Evolutionary conservation across 208 protist genomes (phyloP), one percentile per base, ranked within the genome.

Genomic region (Acanthamoeba divionensis): DNA sequence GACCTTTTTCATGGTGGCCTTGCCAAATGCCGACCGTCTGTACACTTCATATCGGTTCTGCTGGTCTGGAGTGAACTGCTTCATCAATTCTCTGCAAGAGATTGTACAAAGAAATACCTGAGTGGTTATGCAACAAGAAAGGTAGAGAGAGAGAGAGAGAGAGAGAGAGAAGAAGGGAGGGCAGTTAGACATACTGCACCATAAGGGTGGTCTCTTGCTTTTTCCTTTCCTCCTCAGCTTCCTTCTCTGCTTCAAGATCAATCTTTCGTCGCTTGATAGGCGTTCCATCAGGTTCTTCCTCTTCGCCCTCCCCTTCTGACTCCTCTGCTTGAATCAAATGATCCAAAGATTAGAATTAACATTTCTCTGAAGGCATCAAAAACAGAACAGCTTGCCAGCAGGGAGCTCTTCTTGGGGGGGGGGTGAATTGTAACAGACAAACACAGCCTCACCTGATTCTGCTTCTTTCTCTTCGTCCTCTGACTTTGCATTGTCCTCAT

Each of bases 21-120:
- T 82, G 3, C 69, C 54, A 18, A 93, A 90, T 50, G 63, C 85
- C 21, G 89, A 91, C 24, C 91, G 54, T 71, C 82, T 63, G 41
- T 93, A 93, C 33, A 47, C 90, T 75, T 93, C 91, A 15, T 91
- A 93, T n/a, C 91, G 65, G 55, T 69, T 87, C 36, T 85, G 48
- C 80, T 93, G 91, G 57, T 93, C 91, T 1, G 82, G 65, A 13
- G 54, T 82, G 66, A 93, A 93, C 29, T 82, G 73, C 31, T 65
- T 45, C 41, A 93, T 87, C 6, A 93, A 50, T 38, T 69, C 48
- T n/a, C 79, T 87, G 54, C 2, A 8, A 18, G 36, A 21, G 1
- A 29, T 13, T 13, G 33, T 13, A 48, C 1, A 0, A 33, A 67
- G 2, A 48, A 69, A 38, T 8, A 65, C 3, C 24, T 1, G n/a